Percentiles rank a stretch among this genome's conserved stretches.
phyloP scores from a whole-genome alignment of 169 alveolate species.

The Perkinsus marinus region DNA sequence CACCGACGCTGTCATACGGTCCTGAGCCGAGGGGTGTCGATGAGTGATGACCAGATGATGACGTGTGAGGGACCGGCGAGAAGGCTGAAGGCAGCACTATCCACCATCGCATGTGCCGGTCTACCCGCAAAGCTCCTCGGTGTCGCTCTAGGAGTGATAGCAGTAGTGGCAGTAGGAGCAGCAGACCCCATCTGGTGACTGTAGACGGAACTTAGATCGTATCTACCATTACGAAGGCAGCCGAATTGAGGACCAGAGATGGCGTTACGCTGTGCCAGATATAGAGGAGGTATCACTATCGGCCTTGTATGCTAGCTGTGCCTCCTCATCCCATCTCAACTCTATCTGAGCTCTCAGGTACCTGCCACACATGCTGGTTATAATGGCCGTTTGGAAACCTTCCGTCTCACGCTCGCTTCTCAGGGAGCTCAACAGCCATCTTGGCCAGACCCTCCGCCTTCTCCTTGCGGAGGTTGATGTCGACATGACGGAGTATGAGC shows the following conservation, averaged over 20 bases:
- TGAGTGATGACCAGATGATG: not conserved
- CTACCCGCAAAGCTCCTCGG: not conserved
- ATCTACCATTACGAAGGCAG: not conserved
- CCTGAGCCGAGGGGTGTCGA: not conserved
- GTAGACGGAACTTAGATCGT: not conserved
- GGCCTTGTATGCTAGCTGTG: not conserved
- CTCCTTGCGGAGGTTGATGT: no score
- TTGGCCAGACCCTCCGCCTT: no score
- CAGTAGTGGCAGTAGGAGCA: not conserved
- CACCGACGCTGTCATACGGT: not conserved
- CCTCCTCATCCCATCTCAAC: not conserved
- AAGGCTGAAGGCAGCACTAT: not conserved
- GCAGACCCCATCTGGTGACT: not conserved
- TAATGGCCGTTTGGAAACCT: not conserved
- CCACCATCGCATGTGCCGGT: no score
- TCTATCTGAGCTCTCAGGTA: not conserved
- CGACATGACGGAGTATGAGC: no score
- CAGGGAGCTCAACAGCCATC: no score
- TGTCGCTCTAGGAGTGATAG: not conserved
- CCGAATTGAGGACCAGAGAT: not conserved
- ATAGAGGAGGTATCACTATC: not conserved
- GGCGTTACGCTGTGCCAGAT: not conserved
- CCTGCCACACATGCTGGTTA: not conserved
- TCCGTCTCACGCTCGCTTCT: not conserved
- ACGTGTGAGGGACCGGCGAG: not conserved